phyloP scores from a whole-genome alignment of 2,329 filamentous ascomycete species.

The Botrytis aclada region DNA sequence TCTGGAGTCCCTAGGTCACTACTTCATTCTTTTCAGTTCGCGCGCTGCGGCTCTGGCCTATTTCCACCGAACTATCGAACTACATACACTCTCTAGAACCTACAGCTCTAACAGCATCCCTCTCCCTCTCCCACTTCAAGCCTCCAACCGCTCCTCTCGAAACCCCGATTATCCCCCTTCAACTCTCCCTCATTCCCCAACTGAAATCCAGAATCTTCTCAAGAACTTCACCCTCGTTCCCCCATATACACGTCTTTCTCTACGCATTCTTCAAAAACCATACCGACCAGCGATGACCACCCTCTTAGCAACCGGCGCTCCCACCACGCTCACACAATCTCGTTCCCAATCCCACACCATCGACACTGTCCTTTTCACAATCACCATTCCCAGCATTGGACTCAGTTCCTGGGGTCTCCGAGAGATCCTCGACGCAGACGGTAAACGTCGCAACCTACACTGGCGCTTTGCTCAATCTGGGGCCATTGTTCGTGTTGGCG shows the following conservation, averaged over 20 bases:
- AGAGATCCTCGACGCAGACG: constrained; percentile 32
- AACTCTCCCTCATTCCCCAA: constrained; percentile 42
- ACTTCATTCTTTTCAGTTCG: constrained; percentile 67
- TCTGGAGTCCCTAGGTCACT: constrained; percentile 60
- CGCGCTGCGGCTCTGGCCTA: constrained; percentile 59
- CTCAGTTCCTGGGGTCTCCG: constrained; percentile 5
- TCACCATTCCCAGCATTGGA: background rate
- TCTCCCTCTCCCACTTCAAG: constrained; percentile 41
- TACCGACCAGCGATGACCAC: constrained; percentile 36
- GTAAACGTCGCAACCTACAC: constrained; percentile 35
- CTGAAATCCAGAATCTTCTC: constrained; percentile 47
- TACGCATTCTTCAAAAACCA: constrained; percentile 39
- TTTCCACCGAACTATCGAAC: constrained; percentile 49
- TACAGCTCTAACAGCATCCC: constrained; percentile 38
- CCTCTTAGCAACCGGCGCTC: constrained; percentile 40
- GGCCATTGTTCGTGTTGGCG: constrained; percentile 21
- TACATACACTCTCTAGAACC: constrained; percentile 47
- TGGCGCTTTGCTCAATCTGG: constrained; percentile 34
- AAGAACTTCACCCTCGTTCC: constrained; percentile 51
- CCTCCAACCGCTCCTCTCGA: constrained; percentile 32
- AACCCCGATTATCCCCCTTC: constrained; percentile 26
- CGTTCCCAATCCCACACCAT: background rate
- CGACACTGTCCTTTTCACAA: constrained; percentile 3
- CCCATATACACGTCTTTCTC: constrained; percentile 38
- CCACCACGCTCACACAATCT: constrained; percentile 23